phyloP scores from a whole-genome alignment of 1,284 basidiomycete species.

The Ceratobasidium theobromae region DNA sequence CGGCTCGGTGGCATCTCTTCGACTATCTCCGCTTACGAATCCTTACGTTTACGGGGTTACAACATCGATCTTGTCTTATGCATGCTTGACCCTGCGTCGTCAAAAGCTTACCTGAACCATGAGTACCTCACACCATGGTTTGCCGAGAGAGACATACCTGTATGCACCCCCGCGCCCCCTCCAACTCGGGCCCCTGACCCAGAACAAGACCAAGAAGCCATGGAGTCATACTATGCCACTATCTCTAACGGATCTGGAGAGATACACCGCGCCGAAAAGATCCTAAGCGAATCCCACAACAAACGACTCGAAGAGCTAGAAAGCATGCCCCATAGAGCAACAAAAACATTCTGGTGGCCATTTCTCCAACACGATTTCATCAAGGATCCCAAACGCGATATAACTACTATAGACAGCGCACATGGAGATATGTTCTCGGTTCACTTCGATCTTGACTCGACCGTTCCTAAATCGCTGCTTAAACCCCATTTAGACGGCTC shows the following conservation, averaged over 20 bases:
- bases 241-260: constrained; percentile 39
- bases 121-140: constrained; percentile 84
- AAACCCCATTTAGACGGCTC: constrained; percentile 84
- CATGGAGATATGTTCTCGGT: constrained; percentile 83
- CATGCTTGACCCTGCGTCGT: constrained; percentile 52
- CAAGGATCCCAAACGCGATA: constrained; percentile 60
- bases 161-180: constrained; percentile 60
- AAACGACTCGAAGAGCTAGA: constrained; percentile 67
- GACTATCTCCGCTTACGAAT: constrained; percentile 92
- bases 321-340: constrained; percentile 76
- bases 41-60: constrained; percentile 86
- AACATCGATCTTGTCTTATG: constrained; percentile 80
- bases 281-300: constrained; percentile 66
- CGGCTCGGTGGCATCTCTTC: constrained; percentile 94
- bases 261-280: constrained; percentile 49
- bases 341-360: constrained; percentile 92
- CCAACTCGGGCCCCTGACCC: constrained; percentile 55
- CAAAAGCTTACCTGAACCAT: constrained; percentile 82
- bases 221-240: constrained; percentile 68
- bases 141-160: constrained; percentile 56
- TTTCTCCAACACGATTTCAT: constrained; percentile 90
- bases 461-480: constrained; percentile 50
- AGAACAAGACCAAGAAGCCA: constrained; percentile 55
- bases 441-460: constrained; percentile 47
- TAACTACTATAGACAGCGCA: constrained; percentile 92